phyloP scores from a whole-genome alignment of 805 yeast species.

The Pichia californica region DNA sequence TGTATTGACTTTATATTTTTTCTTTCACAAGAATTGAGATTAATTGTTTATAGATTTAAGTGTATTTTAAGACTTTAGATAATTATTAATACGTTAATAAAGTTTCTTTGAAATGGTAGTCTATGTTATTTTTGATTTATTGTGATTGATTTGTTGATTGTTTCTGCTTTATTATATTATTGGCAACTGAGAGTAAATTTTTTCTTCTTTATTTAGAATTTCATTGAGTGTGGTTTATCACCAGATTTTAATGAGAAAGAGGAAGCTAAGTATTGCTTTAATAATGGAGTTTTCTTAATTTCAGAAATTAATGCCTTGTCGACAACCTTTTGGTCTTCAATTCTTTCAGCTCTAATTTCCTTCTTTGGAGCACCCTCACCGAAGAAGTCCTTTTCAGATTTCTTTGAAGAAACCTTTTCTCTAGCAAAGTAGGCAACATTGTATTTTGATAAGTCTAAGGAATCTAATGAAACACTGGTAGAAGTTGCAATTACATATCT shows the following conservation, averaged over 20 bases:
- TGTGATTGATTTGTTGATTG: background rate
- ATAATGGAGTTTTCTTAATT: constrained; percentile 95
- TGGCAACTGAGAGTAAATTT: background rate
- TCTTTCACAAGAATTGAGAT: background rate
- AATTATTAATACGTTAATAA: background rate
- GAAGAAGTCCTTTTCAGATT: constrained; percentile 91
- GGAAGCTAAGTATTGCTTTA: constrained; percentile 93
- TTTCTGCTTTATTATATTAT: background rate
- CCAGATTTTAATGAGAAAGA: constrained; percentile 96
- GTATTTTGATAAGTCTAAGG: constrained; percentile 85
- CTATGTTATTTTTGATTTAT: background rate
- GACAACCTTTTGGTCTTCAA: constrained; percentile 94
- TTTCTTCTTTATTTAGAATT: constrained; percentile 57
- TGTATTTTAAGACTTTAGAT: no score
- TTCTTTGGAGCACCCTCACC: constrained; percentile 68
- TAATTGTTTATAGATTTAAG: no score
- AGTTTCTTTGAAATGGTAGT: background rate
- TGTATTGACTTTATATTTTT: background rate
- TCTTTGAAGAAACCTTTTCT: constrained; percentile 78
- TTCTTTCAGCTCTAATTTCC: constrained; percentile 88
- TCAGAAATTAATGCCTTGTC: constrained; percentile 89
- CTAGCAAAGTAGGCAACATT: constrained; percentile 93
- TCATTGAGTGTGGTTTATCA: constrained; percentile 97
- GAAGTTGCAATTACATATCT: constrained; percentile 99
- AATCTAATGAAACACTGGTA: constrained; percentile 72